Evolutionary conservation across 805 yeast species (phyloP).

Genomic region (Saturnispora dispora): DNA sequence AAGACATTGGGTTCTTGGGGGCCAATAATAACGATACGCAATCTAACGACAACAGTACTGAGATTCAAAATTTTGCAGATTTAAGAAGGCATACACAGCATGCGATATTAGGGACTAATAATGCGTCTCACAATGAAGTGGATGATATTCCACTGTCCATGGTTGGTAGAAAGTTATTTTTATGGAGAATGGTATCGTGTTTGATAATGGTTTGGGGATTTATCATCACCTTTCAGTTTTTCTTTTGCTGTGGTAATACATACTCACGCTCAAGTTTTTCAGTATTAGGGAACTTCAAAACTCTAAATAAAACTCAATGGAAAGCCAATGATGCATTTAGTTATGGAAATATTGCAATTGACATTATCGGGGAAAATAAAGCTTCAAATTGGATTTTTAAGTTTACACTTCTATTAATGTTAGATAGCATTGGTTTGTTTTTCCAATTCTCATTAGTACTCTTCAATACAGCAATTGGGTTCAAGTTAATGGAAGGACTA

Average conservation of each 20-base stretch:
- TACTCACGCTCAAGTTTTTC: neutral
- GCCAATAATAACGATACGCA: neutral
- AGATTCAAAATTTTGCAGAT: neutral
- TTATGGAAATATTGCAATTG: conserved; percentile 33
- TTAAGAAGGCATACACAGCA: conserved; percentile 1
- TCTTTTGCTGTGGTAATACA: conserved; percentile 23
- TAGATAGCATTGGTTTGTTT: conserved; percentile 26
- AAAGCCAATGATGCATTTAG: conserved; percentile 16
- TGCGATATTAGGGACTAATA: neutral
- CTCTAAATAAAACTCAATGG: conserved; percentile 2
- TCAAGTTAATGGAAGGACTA: conserved; percentile 23
- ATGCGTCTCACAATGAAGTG: neutral
- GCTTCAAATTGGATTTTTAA: conserved; percentile 21
- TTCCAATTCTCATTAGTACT: conserved; percentile 26
- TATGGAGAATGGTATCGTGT: conserved; percentile 25
- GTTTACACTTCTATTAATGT: conserved; percentile 19
- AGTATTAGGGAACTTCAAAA: neutral
- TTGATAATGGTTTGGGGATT: conserved; percentile 18
- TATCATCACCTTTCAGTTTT: conserved; percentile 29
- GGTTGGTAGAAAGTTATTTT: conserved; percentile 20
- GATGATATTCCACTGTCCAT: conserved; percentile 6
- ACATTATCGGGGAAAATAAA: conserved; percentile 38
- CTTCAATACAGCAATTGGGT: conserved; percentile 25
- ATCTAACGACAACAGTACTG: neutral
- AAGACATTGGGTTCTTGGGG: neutral